phyloP scores from a whole-genome alignment of 106 monocot genomes.

The Dioscorea dumetorum region DNA sequence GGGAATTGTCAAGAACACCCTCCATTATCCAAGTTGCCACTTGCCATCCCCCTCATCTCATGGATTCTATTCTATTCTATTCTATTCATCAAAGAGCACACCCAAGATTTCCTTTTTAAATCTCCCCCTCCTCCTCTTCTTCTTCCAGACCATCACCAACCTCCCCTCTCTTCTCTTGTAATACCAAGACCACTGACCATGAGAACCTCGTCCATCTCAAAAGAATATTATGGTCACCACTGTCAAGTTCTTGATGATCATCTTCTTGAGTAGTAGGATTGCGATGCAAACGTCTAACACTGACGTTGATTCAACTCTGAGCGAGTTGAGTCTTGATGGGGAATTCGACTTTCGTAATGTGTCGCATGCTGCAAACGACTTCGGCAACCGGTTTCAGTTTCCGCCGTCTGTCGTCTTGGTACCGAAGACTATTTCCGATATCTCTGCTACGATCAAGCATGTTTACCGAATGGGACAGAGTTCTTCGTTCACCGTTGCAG shows the following conservation, averaged over 20 bases:
- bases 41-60: no score
- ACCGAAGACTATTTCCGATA: constrained; percentile 47
- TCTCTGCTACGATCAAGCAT: constrained; percentile 32
- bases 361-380: constrained; percentile 42
- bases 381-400: constrained; percentile 51
- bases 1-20: no score
- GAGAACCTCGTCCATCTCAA: not conserved
- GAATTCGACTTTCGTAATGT: constrained; percentile 41
- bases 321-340: constrained; percentile 26
- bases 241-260: constrained; percentile 30
- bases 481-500: constrained; percentile 66
- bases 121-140: constrained; percentile 23
- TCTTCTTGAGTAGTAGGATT: constrained; percentile 31
- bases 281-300: constrained; percentile 42
- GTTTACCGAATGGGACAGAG: constrained; percentile 32
- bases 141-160: not conserved
- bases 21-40: no score
- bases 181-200: not conserved
- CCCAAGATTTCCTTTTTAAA: constrained; percentile 23
- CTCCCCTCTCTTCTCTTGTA: not conserved
- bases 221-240: no score
- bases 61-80: no score
- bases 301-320: constrained; percentile 21
- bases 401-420: constrained; percentile 41
- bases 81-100: no score